Percentiles rank a stretch among this genome's conserved stretches.
phyloP scores from a whole-genome alignment of 306 rosid genomes.

The Prunus mongolica region DNA sequence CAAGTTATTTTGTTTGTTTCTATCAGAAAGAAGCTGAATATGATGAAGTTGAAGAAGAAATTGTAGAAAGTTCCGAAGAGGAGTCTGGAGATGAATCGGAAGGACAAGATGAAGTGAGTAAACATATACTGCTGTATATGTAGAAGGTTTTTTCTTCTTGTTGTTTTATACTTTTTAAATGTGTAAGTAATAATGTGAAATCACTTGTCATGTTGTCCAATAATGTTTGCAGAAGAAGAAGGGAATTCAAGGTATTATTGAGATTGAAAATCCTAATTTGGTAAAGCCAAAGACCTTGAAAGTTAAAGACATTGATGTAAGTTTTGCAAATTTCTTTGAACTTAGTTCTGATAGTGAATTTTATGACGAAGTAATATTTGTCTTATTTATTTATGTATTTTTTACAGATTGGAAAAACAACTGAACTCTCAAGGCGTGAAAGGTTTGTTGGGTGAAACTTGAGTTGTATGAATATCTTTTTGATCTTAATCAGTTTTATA shows the following conservation, averaged over 20 bases:
- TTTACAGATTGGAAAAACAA: conserved; percentile 63
- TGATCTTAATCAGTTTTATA: not conserved
- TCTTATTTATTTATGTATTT: not conserved
- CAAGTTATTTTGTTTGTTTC: conserved; percentile 21
- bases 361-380: conserved; percentile 2
- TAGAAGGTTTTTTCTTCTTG: conserved; percentile 3
- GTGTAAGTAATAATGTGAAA: not conserved
- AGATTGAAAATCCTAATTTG: conserved; percentile 93
- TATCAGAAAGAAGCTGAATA: conserved; percentile 64
- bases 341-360: conserved; percentile 9
- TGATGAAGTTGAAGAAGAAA: conserved; percentile 44
- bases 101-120: conserved; percentile 23
- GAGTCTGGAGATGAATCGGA: conserved; percentile 58
- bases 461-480: not conserved
- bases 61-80: conserved; percentile 51
- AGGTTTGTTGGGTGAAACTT: conserved; percentile 36
- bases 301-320: conserved; percentile 76
- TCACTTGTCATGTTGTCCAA: conserved; percentile 10
- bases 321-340: conserved; percentile 22
- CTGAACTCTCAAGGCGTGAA: conserved; percentile 96
- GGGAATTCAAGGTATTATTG: conserved; percentile 80
- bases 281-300: conserved; percentile 67
- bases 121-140: not conserved
- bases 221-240: conserved; percentile 60
- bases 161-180: not conserved